Conservation (phyloP, 306 rosid genomes). For the Macrotyloma uniflorum region DNA sequence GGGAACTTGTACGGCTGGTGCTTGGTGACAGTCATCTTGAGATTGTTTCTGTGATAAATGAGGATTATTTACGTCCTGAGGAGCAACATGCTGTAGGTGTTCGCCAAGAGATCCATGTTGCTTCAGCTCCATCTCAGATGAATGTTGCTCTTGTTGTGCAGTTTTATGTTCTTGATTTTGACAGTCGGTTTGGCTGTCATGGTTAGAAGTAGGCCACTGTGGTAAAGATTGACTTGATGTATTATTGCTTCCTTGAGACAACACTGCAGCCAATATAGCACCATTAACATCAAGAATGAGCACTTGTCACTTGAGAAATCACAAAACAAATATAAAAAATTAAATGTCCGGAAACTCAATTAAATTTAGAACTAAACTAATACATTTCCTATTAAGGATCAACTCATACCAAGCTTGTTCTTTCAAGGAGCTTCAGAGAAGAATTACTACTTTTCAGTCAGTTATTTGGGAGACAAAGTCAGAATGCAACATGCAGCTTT, state of each 20-base stretch:
- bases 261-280: constrained; percentile 34
- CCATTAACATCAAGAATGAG: constrained; percentile 17
- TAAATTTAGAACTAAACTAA: neutral
- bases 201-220: constrained; percentile 42
- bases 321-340: constrained; percentile 12
- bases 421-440: neutral
- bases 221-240: constrained; percentile 56
- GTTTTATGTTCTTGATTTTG: constrained; percentile 54
- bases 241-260: constrained; percentile 57
- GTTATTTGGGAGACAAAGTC: neutral
- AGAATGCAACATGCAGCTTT: neutral
- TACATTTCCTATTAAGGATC: neutral
- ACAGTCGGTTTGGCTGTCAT: constrained; percentile 46
- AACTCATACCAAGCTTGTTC: neutral
- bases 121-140: constrained; percentile 63
- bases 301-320: constrained; percentile 18
- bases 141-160: constrained; percentile 53
- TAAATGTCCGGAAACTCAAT: neutral
- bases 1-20: constrained; percentile 47
- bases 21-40: constrained; percentile 57
- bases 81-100: constrained; percentile 52
- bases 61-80: constrained; percentile 47
- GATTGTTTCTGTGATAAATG: constrained; percentile 57
- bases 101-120: constrained; percentile 48
- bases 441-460: neutral